These are phyloP conservation scores for Agrocybe chaxingu DNA, from an alignment of 768 basidiomycete species.

Conservation along the genomic window DNA sequence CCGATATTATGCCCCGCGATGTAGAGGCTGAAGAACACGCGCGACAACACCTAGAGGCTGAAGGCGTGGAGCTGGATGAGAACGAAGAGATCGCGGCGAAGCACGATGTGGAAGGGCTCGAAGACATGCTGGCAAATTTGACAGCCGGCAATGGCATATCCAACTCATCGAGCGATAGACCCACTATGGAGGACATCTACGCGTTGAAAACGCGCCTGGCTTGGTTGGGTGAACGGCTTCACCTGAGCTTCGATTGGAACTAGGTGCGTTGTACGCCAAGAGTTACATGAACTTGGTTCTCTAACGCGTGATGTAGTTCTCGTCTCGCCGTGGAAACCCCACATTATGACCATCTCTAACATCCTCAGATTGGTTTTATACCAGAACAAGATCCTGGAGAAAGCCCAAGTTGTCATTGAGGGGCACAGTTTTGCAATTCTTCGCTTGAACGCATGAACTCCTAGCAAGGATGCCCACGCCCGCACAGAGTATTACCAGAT, in stretches of 20 bases:
- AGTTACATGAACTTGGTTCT: too few relatives aligned
- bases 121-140: conserved; percentile 52
- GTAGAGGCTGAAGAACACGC: conserved; percentile 78
- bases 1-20: conserved; percentile 74
- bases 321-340: too few relatives aligned
- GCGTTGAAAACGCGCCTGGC: conserved; percentile 34
- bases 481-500: too few relatives aligned
- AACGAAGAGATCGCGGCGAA: conserved; percentile 44
- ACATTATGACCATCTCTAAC: too few relatives aligned
- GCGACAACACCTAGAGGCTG: conserved; percentile 52
- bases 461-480: too few relatives aligned
- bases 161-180: conserved; percentile 18
- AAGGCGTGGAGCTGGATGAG: conserved; percentile 32
- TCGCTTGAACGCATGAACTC: too few relatives aligned
- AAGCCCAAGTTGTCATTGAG: too few relatives aligned
- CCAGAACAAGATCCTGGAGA: too few relatives aligned
- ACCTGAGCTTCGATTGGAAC: conserved; percentile 23
- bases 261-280: not conserved
- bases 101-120: conserved; percentile 49
- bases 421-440: too few relatives aligned
- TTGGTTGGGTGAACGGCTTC: conserved; percentile 27
- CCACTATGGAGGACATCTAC: conserved; percentile 38
- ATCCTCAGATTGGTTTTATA: too few relatives aligned
- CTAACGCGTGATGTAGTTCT: too few relatives aligned
- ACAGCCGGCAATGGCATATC: conserved; percentile 22